Base-by-base conservation (phyloP, 305 asterid genomes). In the Solanum chacoense region DNA sequence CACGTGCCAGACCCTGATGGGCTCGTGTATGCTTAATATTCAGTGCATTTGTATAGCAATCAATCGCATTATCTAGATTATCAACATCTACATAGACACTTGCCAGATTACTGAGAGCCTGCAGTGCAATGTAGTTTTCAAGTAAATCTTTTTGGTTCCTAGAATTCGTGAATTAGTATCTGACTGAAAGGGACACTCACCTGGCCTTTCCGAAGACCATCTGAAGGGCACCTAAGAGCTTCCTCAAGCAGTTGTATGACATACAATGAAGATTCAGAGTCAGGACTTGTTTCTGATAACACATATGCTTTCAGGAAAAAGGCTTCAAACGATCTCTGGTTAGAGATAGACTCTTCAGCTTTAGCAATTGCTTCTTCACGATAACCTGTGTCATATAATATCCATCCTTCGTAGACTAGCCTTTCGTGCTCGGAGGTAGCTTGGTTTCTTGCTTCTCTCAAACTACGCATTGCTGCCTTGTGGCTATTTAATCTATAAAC, bases 121-220 rank as follows among this genome's bases (percentile, higher is more conserved):
- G 93, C 92, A 92, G 24, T 31, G n/a, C 42, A 84, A 20, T 20
- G 45, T 20, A 84, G 45, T 11, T 55, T 29, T 55, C 74, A 55
- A 84, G 42, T 50, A 50, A 84, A 55, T 84, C 45, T 50, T 59
- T 55, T 55, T 50, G 24, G 22, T 55, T 55, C 87, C 74, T 31
- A n/a, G 20, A 84, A 55, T 31, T 31, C 22, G 10, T 55, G 74
- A 59, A 50, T 55, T 55, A 22, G 74, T 84, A 20, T 83, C 87
- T 31, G 28, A 55, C 31, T 31, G n/a, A 80, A 87, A 71, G 75
- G 5, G 59, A 77, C 50, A 89, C 94, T 91, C 90, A 94, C 99
- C 89, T 96, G 99, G 94, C 99, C 99, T 93, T 96, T 96, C 91
- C 99, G 91, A 86, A 96, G 98, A 88, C 97, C 98, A 88, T 96